Evolutionary conservation across 306 rosid genomes (phyloP).

Genomic region (Sphenostylis stenocarpa): DNA sequence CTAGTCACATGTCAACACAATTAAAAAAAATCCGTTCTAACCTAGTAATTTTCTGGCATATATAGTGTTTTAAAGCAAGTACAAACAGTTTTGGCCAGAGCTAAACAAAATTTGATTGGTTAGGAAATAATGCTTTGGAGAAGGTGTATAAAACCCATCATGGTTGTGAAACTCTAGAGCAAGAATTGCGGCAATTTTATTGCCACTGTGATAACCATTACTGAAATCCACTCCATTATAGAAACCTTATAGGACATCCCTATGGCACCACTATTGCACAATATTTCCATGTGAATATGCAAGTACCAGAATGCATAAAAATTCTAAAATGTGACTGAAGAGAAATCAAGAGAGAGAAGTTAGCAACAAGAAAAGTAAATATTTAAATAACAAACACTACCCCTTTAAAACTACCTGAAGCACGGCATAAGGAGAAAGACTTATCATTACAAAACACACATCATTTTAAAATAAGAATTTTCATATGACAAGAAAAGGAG

Average conservation of each 20-base stretch:
- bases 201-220: not conserved
- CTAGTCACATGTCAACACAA: not conserved
- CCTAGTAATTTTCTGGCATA: not conserved
- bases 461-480: not conserved
- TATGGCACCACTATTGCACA: not conserved
- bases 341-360: not conserved
- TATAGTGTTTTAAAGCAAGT: not conserved
- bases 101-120: not conserved
- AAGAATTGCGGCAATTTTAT: not conserved
- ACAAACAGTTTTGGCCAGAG: not conserved
- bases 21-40: not conserved
- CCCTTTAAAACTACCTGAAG: slow-evolving; percentile 21
- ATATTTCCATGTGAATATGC: not conserved
- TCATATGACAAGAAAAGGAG: not conserved
- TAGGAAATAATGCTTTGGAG: not conserved
- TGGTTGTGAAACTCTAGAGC: not conserved
- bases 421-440: not conserved
- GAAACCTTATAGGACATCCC: not conserved
- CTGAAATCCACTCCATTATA: not conserved
- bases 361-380: slow-evolving; percentile 13
- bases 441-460: not conserved
- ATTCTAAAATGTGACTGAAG: not conserved
- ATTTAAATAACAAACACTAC: not conserved
- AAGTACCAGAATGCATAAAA: not conserved
- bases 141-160: not conserved